Evolutionary conservation across 768 basidiomycete species (phyloP).

Genomic region (Auricularia sp.): DNA sequence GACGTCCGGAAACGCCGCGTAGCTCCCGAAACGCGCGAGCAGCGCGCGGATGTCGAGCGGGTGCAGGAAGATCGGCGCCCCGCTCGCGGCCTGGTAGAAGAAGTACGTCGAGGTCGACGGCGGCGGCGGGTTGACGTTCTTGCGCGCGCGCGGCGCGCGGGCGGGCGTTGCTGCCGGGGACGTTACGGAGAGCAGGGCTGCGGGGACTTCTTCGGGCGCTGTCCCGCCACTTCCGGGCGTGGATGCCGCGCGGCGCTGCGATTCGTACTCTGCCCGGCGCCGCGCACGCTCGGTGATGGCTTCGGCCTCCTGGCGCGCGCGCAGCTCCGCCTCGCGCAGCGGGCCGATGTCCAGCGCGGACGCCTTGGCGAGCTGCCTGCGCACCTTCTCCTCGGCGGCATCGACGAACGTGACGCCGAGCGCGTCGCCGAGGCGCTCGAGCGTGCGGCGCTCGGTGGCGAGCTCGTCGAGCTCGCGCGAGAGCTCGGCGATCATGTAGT

Average conservation of each 20-base stretch:
- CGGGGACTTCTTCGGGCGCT: constrained; percentile 36
- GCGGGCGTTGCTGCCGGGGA: constrained; percentile 26
- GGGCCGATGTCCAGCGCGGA: constrained; percentile 58
- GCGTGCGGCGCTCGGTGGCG: constrained; percentile 51
- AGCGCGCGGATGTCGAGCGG: constrained; percentile 94
- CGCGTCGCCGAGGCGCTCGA: constrained; percentile 62
- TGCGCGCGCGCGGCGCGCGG: constrained; percentile 48
- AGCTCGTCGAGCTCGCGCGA: constrained; percentile 65
- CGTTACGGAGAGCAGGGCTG: constrained; percentile 38
- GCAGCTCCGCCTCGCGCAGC: constrained; percentile 58
- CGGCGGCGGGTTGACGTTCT: constrained; percentile 78
- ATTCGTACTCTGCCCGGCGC: constrained; percentile 14
- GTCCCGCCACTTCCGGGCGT: background rate
- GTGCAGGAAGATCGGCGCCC: constrained; percentile 85
- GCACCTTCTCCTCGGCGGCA: constrained; percentile 63
- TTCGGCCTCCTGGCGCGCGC: constrained; percentile 44
- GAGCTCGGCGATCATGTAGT: constrained; percentile 69
- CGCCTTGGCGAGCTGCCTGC: constrained; percentile 73
- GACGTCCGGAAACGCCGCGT: constrained; percentile 73
- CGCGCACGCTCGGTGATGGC: constrained; percentile 41
- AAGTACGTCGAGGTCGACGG: constrained; percentile 86
- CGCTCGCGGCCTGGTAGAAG: constrained; percentile 91
- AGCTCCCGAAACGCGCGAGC: constrained; percentile 70
- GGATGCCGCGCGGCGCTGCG: constrained; percentile 12
- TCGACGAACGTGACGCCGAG: constrained; percentile 74